These are phyloP conservation scores for Cladosporium sp. DNA, from an alignment of 2,329 filamentous ascomycete genomes.

Conservation along the genomic window DNA sequence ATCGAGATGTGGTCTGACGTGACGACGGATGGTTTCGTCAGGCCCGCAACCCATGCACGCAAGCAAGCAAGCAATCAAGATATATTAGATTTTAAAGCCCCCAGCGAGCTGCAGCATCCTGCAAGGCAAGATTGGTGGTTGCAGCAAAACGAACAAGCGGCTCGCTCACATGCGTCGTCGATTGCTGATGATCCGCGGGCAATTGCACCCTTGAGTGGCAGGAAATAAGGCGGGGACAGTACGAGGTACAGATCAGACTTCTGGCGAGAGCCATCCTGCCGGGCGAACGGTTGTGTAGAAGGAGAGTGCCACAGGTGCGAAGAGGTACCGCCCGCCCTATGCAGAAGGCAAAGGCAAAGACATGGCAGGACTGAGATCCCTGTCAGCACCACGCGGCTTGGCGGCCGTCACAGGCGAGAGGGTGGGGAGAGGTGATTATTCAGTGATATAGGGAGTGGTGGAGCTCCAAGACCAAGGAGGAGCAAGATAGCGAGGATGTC, in stretches of 20 bases:
- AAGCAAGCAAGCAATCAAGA: not conserved
- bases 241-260: not conserved
- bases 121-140: not conserved
- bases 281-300: constrained; percentile 17
- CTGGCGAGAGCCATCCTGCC: constrained; percentile 6
- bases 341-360: not conserved
- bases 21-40: not conserved
- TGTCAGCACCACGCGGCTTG: constrained; percentile 16
- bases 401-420: constrained; percentile 1
- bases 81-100: not conserved
- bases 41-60: not conserved
- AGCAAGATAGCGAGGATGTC: no score
- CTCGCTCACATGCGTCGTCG: not conserved
- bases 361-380: constrained; percentile 8
- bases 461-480: not conserved
- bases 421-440: constrained; percentile 4
- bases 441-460: not conserved
- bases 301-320: not conserved
- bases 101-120: not conserved
- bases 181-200: not conserved
- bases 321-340: not conserved
- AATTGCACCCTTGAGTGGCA: not conserved
- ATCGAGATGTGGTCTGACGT: not conserved
- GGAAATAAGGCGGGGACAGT: constrained; percentile 7
- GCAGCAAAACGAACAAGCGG: not conserved